These are phyloP conservation scores for Pythium sp. DNA, from an alignment of 352 stramenopile genomes.

Conservation along the genomic window DNA sequence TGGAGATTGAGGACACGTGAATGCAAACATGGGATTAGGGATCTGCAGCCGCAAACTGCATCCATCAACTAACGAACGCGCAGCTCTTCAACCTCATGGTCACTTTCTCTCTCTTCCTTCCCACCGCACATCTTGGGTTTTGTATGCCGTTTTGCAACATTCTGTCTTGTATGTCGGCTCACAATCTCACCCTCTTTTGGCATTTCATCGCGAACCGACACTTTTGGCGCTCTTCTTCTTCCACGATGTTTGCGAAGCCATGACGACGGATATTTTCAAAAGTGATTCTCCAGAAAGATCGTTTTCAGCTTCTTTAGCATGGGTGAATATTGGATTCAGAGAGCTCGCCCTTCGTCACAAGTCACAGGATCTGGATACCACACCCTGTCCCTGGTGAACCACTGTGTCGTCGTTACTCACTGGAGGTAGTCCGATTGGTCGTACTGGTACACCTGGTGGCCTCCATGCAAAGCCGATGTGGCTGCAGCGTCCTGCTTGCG, in stretches of 20 bases:
- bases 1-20: background rate
- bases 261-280: background rate
- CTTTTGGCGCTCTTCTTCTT: background rate
- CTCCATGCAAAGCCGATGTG: background rate
- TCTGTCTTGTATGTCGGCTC: background rate
- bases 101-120: background rate
- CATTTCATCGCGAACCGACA: background rate
- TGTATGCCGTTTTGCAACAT: conserved; percentile 2
- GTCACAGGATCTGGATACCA: background rate
- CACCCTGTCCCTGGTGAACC: background rate
- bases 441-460: conserved; percentile 20
- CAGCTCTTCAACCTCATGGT: background rate
- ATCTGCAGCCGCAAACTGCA: background rate
- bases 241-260: background rate
- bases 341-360: background rate
- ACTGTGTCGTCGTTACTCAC: conserved; percentile 1
- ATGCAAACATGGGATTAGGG: background rate
- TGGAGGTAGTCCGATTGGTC: conserved; percentile 12
- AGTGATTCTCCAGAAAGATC: conserved; percentile 6
- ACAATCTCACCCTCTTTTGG: background rate
- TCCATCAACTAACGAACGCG: background rate
- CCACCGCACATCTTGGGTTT: background rate
- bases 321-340: background rate
- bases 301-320: conserved; percentile 1
- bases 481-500: conserved; percentile 32